phyloP scores from a whole-genome alignment of 2,329 filamentous ascomycete genomes.

The Pseudocercospora pini-densiflorae region DNA sequence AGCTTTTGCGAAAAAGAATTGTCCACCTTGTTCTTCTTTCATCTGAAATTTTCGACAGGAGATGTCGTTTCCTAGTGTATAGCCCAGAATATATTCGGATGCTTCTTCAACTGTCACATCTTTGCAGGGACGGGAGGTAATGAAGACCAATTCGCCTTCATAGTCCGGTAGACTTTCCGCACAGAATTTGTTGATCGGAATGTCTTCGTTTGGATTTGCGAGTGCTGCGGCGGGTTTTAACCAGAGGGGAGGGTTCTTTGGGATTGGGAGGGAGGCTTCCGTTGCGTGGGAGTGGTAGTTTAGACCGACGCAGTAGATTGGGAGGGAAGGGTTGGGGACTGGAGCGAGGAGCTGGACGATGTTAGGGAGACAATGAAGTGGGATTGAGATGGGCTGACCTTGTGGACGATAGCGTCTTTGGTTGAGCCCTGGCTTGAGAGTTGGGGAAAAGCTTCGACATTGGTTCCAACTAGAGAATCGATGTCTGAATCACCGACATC shows the following conservation, averaged over 20 bases:
- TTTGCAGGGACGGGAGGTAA: slow-evolving; percentile 34
- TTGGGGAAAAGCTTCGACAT: not conserved
- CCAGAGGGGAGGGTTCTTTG: slow-evolving; percentile 19
- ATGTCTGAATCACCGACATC: not conserved
- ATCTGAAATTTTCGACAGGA: slow-evolving; percentile 58
- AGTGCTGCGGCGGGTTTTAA: slow-evolving; percentile 21
- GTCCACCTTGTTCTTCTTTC: slow-evolving; percentile 55
- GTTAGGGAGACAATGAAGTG: too few species aligned
- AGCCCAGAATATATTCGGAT: slow-evolving; percentile 57
- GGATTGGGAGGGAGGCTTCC: slow-evolving; percentile 9
- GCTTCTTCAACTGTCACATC: slow-evolving; percentile 53
- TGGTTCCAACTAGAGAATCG: not conserved
- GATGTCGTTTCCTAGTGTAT: slow-evolving; percentile 61
- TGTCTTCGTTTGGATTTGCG: slow-evolving; percentile 20
- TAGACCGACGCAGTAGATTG: slow-evolving; percentile 23
- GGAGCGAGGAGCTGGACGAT: slow-evolving; percentile 21
- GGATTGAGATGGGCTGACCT: not conserved
- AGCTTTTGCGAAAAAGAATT: slow-evolving; percentile 62
- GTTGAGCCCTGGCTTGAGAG: not conserved
- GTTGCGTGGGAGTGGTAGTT: slow-evolving; percentile 19
- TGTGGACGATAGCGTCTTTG: not conserved
- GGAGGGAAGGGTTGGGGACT: slow-evolving; percentile 8
- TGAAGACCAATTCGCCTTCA: slow-evolving; percentile 18
- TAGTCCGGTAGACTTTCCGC: slow-evolving; percentile 18
- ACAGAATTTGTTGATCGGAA: slow-evolving; percentile 17